Percentiles rank a stretch among this genome's conserved stretches.
Evolutionary conservation across 1,139 yeast genomes (phyloP).

Genomic region (Candida sanyaensis): DNA sequence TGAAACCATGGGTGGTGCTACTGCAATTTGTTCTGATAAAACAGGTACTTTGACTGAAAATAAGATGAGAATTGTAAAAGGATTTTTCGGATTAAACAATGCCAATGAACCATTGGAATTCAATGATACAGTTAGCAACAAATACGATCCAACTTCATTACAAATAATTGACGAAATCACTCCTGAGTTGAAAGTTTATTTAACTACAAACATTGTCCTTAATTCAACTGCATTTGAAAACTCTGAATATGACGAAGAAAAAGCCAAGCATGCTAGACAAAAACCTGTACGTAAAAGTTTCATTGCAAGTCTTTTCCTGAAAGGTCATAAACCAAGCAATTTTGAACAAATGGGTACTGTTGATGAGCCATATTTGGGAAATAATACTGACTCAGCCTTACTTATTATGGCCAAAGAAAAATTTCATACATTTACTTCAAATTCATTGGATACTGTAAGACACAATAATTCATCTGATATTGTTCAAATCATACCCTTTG

Average conservation of each 20-base stretch:
- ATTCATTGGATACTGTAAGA: constrained; percentile 42
- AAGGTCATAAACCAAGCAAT: constrained; percentile 17
- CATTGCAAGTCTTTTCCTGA: constrained; percentile 19
- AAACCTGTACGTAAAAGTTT: constrained; percentile 32
- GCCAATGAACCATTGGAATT: constrained; percentile 30
- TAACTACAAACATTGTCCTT: constrained; percentile 64
- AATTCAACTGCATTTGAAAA: constrained; percentile 93
- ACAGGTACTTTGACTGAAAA: constrained; percentile 97
- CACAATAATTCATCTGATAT: constrained; percentile 38
- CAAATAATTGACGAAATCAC: constrained; percentile 34
- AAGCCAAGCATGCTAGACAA: constrained; percentile 27
- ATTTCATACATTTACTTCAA: constrained; percentile 45
- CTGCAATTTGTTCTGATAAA: constrained; percentile 95
- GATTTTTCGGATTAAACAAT: constrained; percentile 51
- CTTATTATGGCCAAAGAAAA: constrained; percentile 64
- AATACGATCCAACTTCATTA: constrained; percentile 26
- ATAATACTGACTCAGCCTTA: constrained; percentile 92
- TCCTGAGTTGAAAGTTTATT: constrained; percentile 31
- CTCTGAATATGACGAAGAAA: constrained; percentile 40
- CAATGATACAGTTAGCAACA: constrained; percentile 36
- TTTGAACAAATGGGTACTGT: constrained; percentile 20
- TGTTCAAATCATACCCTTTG: constrained; percentile 84
- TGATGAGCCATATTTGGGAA: constrained; percentile 75
- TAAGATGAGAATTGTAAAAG: constrained; percentile 84
- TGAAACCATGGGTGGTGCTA: constrained; percentile 99